Evolutionary conservation across 1,284 basidiomycete species (phyloP).

Genomic region (Mycosarcoma mackinlayi): DNA sequence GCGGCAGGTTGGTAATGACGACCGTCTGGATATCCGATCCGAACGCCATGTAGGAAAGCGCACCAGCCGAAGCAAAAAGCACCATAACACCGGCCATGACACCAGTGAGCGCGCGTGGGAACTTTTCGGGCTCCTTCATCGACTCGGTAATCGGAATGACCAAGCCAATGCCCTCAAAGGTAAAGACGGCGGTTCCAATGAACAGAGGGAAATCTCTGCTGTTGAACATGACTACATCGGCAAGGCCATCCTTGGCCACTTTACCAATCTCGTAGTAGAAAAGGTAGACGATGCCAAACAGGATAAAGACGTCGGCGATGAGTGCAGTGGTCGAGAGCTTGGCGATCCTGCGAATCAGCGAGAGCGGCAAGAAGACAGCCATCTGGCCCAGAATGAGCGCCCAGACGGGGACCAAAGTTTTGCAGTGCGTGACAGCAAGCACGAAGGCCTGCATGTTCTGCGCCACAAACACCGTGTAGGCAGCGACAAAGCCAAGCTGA

Average conservation of each 20-base stretch:
- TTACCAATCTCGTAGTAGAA: constrained; percentile 64
- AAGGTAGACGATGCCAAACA: constrained; percentile 76
- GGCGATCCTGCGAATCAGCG: constrained; percentile 63
- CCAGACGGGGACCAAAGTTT: constrained; percentile 77
- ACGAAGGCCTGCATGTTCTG: constrained; percentile 87
- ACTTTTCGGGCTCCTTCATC: constrained; percentile 89
- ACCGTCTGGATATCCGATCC: constrained; percentile 90
- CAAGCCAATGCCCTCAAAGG: constrained; percentile 96
- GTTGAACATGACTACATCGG: constrained; percentile 91
- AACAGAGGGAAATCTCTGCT: constrained; percentile 86
- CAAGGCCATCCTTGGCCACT: constrained; percentile 55
- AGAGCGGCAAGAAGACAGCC: constrained; percentile 76
- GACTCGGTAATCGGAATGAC: constrained; percentile 97
- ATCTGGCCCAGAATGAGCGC: constrained; percentile 87
- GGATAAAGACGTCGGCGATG: constrained; percentile 93
- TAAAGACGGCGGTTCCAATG: constrained; percentile 97
- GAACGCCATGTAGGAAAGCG: constrained; percentile 87
- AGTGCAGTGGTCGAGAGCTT: constrained; percentile 93
- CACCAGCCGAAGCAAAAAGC: constrained; percentile 90
- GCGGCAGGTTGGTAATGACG: constrained; percentile 91
- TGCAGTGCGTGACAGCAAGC: constrained; percentile 83
- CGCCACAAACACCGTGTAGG: constrained; percentile 96
- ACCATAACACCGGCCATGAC: constrained; percentile 85
- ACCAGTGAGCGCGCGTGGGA: constrained; percentile 85
- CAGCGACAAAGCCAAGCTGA: constrained; percentile 85